phyloP scores from a whole-genome alignment of 768 basidiomycete species.

The Agrocybe pediades region DNA sequence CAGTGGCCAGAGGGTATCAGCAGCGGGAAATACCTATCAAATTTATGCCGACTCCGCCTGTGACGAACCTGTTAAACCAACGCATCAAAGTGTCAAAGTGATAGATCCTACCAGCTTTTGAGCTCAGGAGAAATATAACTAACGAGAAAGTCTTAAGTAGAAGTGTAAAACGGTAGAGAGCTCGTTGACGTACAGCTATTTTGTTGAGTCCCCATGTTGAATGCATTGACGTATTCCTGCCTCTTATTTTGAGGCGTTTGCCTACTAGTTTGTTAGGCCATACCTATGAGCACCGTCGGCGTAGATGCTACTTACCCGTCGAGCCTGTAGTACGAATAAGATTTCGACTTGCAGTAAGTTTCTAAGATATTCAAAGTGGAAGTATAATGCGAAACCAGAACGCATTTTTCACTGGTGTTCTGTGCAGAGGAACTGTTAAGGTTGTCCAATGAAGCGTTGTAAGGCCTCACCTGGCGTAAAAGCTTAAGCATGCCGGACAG shows the following conservation, averaged over 20 bases:
- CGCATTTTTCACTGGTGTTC: slow-evolving; percentile 91
- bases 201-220: slow-evolving; percentile 78
- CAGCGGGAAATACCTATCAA: slow-evolving; percentile 86
- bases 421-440: slow-evolving; percentile 26
- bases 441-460: not conserved
- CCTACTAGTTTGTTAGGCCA: slow-evolving; percentile 34
- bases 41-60: slow-evolving; percentile 92
- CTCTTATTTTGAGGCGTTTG: slow-evolving; percentile 76
- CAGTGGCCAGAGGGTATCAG: too few species aligned
- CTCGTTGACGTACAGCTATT: slow-evolving; percentile 58
- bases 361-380: slow-evolving; percentile 92
- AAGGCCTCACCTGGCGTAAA: slow-evolving; percentile 53
- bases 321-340: slow-evolving; percentile 80
- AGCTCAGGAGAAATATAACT: slow-evolving; percentile 92
- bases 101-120: slow-evolving; percentile 70
- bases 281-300: not conserved
- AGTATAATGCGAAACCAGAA: slow-evolving; percentile 96
- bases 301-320: slow-evolving; percentile 64
- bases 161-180: not conserved
- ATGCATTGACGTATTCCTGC: slow-evolving; percentile 85
- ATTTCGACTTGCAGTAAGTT: slow-evolving; percentile 73
- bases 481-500: slow-evolving; percentile 63
- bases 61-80: not conserved
- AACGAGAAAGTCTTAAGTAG: not conserved
- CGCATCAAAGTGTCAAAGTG: not conserved